These are phyloP conservation scores for Penicillium rolfsii DNA, from an alignment of 2,329 filamentous ascomycete species.

Conservation along the genomic window DNA sequence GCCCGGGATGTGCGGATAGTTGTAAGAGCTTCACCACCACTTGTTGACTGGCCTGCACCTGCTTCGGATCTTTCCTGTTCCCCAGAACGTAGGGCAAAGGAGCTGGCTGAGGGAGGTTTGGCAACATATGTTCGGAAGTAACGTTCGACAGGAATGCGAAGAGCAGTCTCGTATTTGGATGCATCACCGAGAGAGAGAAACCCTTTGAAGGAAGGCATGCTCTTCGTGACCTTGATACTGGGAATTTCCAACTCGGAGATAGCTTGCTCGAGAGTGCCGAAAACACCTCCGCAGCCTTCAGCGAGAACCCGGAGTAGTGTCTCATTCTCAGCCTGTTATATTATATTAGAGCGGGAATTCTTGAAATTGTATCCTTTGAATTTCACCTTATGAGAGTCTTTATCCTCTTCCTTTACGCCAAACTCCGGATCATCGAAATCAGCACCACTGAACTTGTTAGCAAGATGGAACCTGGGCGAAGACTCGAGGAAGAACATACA, in stretches of 20 bases:
- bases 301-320: conserved; percentile 65
- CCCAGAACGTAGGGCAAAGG: conserved; percentile 65
- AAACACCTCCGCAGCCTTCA: conserved; percentile 70
- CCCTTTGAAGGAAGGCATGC: conserved; percentile 79
- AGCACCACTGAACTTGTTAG: conserved; percentile 65
- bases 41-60: conserved; percentile 34
- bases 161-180: conserved; percentile 70
- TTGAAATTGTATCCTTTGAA: not conserved
- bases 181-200: conserved; percentile 78
- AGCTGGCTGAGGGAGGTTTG: conserved; percentile 73
- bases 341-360: conserved; percentile 7
- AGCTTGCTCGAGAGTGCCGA: conserved; percentile 85
- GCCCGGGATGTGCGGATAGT: conserved; percentile 75
- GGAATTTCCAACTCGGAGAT: conserved; percentile 79
- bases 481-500: conserved; percentile 61
- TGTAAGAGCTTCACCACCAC: conserved; percentile 55
- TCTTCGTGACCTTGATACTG: conserved; percentile 72
- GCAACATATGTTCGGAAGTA: conserved; percentile 86
- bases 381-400: conserved; percentile 69
- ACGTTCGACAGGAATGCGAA: conserved; percentile 84
- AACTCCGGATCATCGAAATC: conserved; percentile 93
- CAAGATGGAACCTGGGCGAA: not conserved
- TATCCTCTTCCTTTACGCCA: conserved; percentile 90
- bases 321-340: conserved; percentile 70
- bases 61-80: conserved; percentile 49